phyloP scores from a whole-genome alignment of 441 rosid genomes.

The Sinapis alba region DNA sequence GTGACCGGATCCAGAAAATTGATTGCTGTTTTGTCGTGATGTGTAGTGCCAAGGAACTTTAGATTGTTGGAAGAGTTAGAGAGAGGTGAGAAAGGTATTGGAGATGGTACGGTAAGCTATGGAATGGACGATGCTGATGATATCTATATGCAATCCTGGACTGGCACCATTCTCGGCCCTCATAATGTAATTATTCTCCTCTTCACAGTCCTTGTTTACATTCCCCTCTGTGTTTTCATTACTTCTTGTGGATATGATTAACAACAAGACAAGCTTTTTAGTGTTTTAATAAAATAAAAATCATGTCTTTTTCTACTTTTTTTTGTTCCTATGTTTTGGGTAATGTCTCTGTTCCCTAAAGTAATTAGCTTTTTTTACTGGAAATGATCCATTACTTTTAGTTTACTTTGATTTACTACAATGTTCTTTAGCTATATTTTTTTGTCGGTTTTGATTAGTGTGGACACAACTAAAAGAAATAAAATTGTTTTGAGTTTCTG shows the following conservation, averaged over 20 bases:
- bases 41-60: slow-evolving; percentile 87
- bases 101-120: slow-evolving; percentile 97
- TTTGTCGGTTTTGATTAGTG: background rate
- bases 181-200: slow-evolving; percentile 67
- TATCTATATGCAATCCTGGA: slow-evolving; percentile 98
- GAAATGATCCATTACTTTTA: background rate
- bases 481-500: background rate
- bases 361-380: slow-evolving; percentile 1
- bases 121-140: slow-evolving; percentile 99
- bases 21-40: background rate
- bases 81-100: slow-evolving; percentile 98
- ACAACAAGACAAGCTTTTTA: background rate
- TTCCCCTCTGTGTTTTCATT: no score
- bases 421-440: background rate
- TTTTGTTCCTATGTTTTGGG: slow-evolving; percentile 20
- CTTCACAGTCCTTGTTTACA: background rate
- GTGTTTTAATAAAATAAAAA: background rate
- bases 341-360: background rate
- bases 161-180: slow-evolving; percentile 96
- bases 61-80: slow-evolving; percentile 98
- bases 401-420: background rate
- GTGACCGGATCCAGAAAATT: slow-evolving; percentile 21
- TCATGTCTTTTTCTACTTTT: slow-evolving; percentile 2
- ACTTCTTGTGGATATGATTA: no score
- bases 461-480: background rate